Evolutionary conservation across 306 rosid genomes (phyloP).

Genomic region (Arachis hypogaea): DNA sequence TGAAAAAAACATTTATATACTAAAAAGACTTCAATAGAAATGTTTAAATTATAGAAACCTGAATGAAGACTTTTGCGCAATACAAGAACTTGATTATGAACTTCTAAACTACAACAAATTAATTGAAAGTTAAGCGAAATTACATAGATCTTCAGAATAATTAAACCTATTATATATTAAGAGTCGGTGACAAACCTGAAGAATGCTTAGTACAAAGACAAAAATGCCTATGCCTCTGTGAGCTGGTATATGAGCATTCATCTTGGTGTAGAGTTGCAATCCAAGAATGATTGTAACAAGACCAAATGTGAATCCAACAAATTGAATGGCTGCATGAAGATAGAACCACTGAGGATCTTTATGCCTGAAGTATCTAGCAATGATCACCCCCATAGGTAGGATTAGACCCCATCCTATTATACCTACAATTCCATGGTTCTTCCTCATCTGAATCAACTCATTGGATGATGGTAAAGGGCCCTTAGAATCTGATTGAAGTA

Average conservation of each 20-base stretch:
- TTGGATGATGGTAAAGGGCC: conserved; percentile 37
- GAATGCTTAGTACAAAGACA: conserved; percentile 80
- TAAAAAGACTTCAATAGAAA: too few relatives aligned
- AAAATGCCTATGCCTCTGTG: conserved; percentile 93
- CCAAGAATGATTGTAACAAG: conserved; percentile 82
- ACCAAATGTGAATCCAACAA: conserved; percentile 81
- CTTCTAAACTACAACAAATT: too few relatives aligned
- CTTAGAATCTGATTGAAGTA: conserved; percentile 54
- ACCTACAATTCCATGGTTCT: conserved; percentile 83
- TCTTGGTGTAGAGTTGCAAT: conserved; percentile 64
- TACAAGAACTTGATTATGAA: too few relatives aligned
- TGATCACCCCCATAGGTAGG: conserved; percentile 84
- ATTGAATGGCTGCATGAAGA: conserved; percentile 78
- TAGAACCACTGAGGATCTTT: conserved; percentile 93
- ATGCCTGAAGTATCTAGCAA: conserved; percentile 91
- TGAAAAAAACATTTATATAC: too few relatives aligned
- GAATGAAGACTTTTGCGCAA: too few relatives aligned
- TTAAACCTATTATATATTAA: neutral
- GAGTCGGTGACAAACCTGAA: conserved; percentile 64
- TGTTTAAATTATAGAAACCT: too few relatives aligned
- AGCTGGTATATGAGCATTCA: conserved; percentile 69
- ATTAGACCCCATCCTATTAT: conserved; percentile 90
- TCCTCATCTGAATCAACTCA: conserved; percentile 63
- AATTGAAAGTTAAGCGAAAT: too few relatives aligned
- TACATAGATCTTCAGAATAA: too few relatives aligned